phyloP scores from a whole-genome alignment of 345 rosid species.

The Punica granatum region DNA sequence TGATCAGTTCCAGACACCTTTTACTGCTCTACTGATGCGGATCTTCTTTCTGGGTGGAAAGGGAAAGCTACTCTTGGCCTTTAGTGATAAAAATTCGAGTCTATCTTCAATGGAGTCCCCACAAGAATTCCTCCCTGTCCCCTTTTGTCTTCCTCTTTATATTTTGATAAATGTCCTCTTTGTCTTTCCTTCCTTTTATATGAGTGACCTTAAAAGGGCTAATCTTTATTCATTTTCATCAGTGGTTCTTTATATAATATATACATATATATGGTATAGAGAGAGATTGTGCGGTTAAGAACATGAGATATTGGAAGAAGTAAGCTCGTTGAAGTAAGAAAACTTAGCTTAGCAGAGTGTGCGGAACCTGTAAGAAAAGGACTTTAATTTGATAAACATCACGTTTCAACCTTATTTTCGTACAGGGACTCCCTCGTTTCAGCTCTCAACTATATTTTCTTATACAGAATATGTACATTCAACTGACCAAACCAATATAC shows the following conservation, averaged over 20 bases:
- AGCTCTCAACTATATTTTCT: slow-evolving; percentile 2
- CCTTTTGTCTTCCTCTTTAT: neutral
- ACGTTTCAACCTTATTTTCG: neutral
- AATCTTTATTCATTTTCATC: neutral
- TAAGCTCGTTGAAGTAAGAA: neutral
- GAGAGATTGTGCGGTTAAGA: too few species aligned
- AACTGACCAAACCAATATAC: slow-evolving; percentile 12
- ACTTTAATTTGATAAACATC: neutral
- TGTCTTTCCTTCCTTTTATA: neutral
- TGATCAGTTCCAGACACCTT: neutral
- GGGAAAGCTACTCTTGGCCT: neutral
- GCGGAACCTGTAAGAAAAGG: neutral
- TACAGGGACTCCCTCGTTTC: neutral
- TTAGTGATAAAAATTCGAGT: neutral
- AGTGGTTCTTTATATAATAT: too few species aligned
- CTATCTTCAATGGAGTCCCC: neutral
- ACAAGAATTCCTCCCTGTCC: neutral
- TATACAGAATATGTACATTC: slow-evolving; percentile 7
- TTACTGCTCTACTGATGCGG: neutral
- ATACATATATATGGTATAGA: too few species aligned
- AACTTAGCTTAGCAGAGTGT: neutral
- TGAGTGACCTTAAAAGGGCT: neutral
- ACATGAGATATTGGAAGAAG: neutral
- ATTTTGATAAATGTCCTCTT: too few species aligned
- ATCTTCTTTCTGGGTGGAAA: slow-evolving; percentile 3